Conservation (phyloP, 2,329 filamentous ascomycete species). For the Penicillium occitanis region DNA sequence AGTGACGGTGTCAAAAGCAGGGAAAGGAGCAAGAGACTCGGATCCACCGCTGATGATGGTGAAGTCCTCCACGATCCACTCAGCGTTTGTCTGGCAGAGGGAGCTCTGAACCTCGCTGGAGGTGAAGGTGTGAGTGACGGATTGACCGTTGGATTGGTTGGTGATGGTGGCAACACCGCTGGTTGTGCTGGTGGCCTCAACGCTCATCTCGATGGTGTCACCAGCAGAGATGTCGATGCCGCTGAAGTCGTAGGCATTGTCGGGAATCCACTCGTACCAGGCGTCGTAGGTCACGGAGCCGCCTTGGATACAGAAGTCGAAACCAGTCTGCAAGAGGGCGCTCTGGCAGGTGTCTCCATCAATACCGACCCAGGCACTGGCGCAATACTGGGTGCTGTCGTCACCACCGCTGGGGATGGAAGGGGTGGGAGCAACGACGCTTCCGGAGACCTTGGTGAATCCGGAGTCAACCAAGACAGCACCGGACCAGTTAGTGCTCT, state of each 20-base stretch:
- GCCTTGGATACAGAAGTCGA: conserved; percentile 54
- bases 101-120: conserved; percentile 35
- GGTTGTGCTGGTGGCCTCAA: conserved; percentile 43
- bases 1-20: conserved; percentile 49
- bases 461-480: conserved; percentile 52
- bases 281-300: conserved; percentile 48
- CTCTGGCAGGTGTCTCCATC: conserved; percentile 58
- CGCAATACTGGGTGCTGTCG: conserved; percentile 40
- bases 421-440: conserved; percentile 55
- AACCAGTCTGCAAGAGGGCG: conserved; percentile 58
- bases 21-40: conserved; percentile 47
- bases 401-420: conserved; percentile 43
- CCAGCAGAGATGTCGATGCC: conserved; percentile 49
- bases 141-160: conserved; percentile 55
- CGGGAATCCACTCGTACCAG: conserved; percentile 64
- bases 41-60: conserved; percentile 32
- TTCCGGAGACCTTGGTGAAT: conserved; percentile 46
- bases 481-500: conserved; percentile 61
- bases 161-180: conserved; percentile 50
- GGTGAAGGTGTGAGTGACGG: conserved; percentile 54
- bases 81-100: conserved; percentile 59
- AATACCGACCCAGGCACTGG: conserved; percentile 61
- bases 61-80: conserved; percentile 65
- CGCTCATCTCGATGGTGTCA: conserved; percentile 46
- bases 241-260: conserved; percentile 55